Base-by-base conservation (phyloP, 163 green algal genomes). In the Chloromonas sp. region DNA sequence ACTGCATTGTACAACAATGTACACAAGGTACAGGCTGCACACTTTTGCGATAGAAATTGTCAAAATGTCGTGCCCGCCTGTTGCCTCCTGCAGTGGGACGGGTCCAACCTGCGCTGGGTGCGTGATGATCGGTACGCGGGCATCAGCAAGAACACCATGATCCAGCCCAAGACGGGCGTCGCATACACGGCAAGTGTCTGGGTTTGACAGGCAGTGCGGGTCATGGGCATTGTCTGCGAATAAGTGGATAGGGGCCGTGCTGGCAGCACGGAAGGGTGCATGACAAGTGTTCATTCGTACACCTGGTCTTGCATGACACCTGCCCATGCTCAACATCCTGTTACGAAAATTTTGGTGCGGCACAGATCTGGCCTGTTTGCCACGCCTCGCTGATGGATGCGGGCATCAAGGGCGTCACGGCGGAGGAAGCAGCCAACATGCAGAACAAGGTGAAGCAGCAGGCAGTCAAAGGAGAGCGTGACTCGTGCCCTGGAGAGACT, bases 301-400 rank as follows among this genome's bases (percentile, higher is more conserved):
- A 36, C 36, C 36, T 36, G 36, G 36, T 36, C 36, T 36, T 36
- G 36, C 36, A 36, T 36, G 36, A 36, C 36, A 36, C 36, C 36
- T 36, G 36, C 36, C 36, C 36, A 36, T 36, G 36, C 36, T 36
- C 36, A 36, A 36, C 36, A 36, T 36, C 36, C 36, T 36, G 36
- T 36, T 36, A 36, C 36, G 36, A 36, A 36, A 36, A 36, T 36
- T 36, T 36, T 36, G 36, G 36, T 36, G 36, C 14, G 2, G 1
- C 14, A 5, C 87, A 92, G 81, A 92, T 96, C 2, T 97, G 94
- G 94, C 94, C 94, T 1, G 90, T 96, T 3, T 90, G 96, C 14
- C 90, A 94, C 84, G 89, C 88, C 0, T 89, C 92, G 14, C 87
- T 97, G 59, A 85, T 80, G 1, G 83, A 89, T 36, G 92, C 90